Evolutionary conservation across 1,284 basidiomycete species (phyloP).

Genomic region (Leccinum fuscescens): DNA sequence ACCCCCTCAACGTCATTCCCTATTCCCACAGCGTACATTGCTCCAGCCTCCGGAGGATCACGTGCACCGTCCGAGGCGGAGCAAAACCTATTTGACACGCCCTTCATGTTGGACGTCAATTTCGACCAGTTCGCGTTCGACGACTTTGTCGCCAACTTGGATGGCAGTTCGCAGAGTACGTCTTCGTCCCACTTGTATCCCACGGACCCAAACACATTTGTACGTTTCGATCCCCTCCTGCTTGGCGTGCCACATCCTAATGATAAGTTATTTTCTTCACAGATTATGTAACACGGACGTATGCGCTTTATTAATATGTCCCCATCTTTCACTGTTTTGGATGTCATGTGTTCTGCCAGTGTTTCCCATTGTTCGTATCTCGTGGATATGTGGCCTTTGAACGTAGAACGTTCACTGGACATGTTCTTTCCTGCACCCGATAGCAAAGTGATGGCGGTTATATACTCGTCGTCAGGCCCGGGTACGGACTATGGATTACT

Average conservation of each 20-base stretch:
- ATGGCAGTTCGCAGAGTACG: slow-evolving; percentile 5
- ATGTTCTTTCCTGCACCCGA: not conserved
- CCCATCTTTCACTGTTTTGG: not conserved
- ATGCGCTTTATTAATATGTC: slow-evolving; percentile 1
- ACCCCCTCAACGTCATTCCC: slow-evolving; percentile 9
- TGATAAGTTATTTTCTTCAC: not conserved
- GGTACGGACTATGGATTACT: slow-evolving; percentile 2
- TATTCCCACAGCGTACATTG: not conserved
- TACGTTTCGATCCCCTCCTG: slow-evolving; percentile 13
- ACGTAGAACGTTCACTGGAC: slow-evolving; percentile 14
- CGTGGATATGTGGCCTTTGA: not conserved
- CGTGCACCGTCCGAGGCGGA: slow-evolving; percentile 11
- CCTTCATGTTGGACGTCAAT: slow-evolving; percentile 32
- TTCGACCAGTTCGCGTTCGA: slow-evolving; percentile 30
- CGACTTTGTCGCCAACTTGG: slow-evolving; percentile 22
- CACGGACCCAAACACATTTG: slow-evolving; percentile 17
- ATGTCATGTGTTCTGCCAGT: not conserved
- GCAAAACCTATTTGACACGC: slow-evolving; percentile 31
- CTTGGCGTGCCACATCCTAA: slow-evolving; percentile 11
- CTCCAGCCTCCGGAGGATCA: not conserved
- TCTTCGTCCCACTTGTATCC: slow-evolving; percentile 16
- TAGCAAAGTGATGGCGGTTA: slow-evolving; percentile 4
- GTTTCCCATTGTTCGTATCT: slow-evolving; percentile 5
- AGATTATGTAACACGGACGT: slow-evolving; percentile 28
- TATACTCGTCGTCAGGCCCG: slow-evolving; percentile 1